Evolutionary conservation across 139 green algal species (phyloP).

Genomic region (Tetradesmus obliquus): DNA sequence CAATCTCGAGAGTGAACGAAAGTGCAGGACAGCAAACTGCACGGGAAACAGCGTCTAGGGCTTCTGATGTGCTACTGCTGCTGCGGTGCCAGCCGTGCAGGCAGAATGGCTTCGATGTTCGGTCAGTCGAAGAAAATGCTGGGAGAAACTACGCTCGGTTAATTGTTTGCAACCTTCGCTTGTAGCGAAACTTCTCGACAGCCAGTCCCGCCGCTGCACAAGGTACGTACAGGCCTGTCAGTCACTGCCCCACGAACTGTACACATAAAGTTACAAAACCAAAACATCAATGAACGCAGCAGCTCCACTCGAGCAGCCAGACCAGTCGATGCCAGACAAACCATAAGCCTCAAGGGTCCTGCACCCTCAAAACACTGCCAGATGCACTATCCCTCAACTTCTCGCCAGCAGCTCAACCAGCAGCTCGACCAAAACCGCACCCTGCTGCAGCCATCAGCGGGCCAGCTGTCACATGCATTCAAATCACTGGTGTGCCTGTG

Average conservation of each 20-base stretch:
- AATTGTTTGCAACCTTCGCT: not conserved
- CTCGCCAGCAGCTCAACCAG: not conserved
- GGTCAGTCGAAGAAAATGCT: too few species aligned
- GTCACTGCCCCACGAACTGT: not conserved
- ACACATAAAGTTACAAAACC: not conserved
- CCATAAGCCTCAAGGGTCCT: not conserved
- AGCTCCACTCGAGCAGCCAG: not conserved
- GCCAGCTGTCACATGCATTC: not conserved
- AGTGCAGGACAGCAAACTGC: too few species aligned
- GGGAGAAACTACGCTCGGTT: too few species aligned
- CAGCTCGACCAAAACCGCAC: not conserved
- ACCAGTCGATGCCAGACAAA: not conserved
- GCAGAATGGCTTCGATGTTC: too few species aligned
- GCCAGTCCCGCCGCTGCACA: not conserved
- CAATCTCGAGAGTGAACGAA: too few species aligned
- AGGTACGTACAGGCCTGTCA: not conserved
- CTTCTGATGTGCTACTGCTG: conserved; percentile 8
- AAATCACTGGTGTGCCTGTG: conserved; percentile 56
- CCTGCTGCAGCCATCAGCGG: not conserved
- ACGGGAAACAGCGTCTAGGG: not conserved
- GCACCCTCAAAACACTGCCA: not conserved
- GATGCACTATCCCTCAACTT: not conserved
- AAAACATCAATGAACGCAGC: not conserved
- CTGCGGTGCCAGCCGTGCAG: not conserved
- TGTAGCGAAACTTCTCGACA: not conserved